These are phyloP conservation scores for Chondrostereum purpureum DNA, from an alignment of 1,284 basidiomycete genomes.

Conservation along the genomic window DNA sequence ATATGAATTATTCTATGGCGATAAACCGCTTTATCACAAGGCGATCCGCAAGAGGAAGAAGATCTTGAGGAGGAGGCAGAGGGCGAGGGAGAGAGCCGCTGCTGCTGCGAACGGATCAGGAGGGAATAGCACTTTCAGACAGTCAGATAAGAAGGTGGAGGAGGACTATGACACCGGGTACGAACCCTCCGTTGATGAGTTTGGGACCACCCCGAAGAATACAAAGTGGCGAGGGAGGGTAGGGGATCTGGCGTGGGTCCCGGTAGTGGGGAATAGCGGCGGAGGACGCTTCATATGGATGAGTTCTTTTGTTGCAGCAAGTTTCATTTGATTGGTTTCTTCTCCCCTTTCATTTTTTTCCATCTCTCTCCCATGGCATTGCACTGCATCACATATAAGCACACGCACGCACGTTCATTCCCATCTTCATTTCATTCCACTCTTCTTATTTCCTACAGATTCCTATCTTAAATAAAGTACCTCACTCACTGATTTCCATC, in stretches of 20 bases:
- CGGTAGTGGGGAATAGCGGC: conserved; percentile 17
- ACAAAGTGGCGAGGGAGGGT: conserved; percentile 22
- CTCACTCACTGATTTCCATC: neutral
- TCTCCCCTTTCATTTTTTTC: neutral
- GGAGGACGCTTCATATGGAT: conserved; percentile 24
- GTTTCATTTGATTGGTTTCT: neutral
- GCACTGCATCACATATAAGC: too few relatives aligned
- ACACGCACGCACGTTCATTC: too few relatives aligned
- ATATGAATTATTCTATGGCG: conserved; percentile 79
- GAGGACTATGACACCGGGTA: conserved; percentile 29
- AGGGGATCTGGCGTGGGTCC: conserved; percentile 22
- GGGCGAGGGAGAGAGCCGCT: conserved; percentile 74
- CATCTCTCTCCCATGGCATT: too few relatives aligned
- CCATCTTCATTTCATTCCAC: too few relatives aligned
- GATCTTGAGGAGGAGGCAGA: conserved; percentile 65
- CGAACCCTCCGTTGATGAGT: conserved; percentile 18
- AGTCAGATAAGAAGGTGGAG: conserved; percentile 22
- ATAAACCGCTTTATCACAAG: conserved; percentile 53
- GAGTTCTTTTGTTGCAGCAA: conserved; percentile 8
- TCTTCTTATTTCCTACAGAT: too few relatives aligned
- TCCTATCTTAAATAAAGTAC: neutral
- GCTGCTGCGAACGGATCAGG: conserved; percentile 32
- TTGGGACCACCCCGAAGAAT: conserved; percentile 16
- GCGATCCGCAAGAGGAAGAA: conserved; percentile 73
- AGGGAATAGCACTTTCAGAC: conserved; percentile 20